These are phyloP conservation scores for Trichoderma koningii DNA, from an alignment of 2,329 filamentous ascomycete genomes.

Conservation along the genomic window DNA sequence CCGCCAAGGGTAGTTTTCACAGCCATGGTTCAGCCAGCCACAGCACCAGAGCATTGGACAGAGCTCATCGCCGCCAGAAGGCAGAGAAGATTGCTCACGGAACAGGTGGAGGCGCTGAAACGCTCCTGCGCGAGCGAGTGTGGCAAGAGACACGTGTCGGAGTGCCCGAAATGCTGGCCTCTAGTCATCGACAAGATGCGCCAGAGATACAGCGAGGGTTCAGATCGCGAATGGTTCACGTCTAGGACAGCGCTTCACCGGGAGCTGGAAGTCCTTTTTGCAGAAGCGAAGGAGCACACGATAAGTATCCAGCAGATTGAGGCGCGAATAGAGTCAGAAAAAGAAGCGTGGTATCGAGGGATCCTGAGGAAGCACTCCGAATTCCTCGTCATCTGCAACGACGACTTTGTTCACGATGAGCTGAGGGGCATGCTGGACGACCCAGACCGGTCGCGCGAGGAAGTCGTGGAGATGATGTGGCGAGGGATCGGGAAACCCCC, in stretches of 20 bases:
- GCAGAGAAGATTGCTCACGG: conserved; percentile 42
- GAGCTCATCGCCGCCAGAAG: conserved; percentile 41
- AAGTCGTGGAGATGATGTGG: conserved; percentile 43
- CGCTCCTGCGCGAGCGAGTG: conserved; percentile 48
- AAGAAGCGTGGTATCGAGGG: conserved; percentile 56
- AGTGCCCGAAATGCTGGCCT: conserved; percentile 53
- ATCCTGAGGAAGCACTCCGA: conserved; percentile 45
- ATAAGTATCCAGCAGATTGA: conserved; percentile 51
- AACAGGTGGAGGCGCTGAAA: conserved; percentile 48
- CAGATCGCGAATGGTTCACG: conserved; percentile 54
- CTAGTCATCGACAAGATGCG: conserved; percentile 51
- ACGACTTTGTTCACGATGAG: conserved; percentile 38
- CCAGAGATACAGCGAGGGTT: conserved; percentile 40
- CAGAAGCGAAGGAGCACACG: conserved; percentile 49
- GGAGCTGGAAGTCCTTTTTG: conserved; percentile 53
- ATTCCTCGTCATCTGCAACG: conserved; percentile 41
- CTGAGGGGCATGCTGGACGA: conserved; percentile 43
- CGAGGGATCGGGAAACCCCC: conserved; percentile 41
- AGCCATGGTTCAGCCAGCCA: conserved; percentile 21
- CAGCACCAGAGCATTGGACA: conserved; percentile 45
- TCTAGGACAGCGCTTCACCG: conserved; percentile 51
- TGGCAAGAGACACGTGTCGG: conserved; percentile 45
- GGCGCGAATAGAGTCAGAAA: conserved; percentile 53
- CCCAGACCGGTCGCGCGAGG: conserved; percentile 42
- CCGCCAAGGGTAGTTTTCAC: neutral